These are phyloP conservation scores for Paecilomyces sp. DNA, from an alignment of 2,329 filamentous ascomycete genomes.

Conservation along the genomic window DNA sequence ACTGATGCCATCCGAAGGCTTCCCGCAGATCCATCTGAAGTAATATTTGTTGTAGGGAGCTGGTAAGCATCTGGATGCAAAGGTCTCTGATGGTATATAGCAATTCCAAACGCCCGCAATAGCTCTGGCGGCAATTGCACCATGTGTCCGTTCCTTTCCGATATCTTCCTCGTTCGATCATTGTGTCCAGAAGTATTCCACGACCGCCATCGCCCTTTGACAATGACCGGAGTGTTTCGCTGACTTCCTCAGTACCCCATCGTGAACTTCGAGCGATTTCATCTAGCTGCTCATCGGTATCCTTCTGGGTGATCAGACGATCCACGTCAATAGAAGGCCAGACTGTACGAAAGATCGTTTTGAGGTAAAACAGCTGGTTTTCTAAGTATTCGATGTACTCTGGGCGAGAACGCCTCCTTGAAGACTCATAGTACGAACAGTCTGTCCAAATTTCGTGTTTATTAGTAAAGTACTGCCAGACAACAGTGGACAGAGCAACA, in stretches of 20 bases:
- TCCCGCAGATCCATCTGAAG: neutral
- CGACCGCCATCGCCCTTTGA: neutral
- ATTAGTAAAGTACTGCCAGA: neutral
- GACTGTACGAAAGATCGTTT: neutral
- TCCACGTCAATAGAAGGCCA: neutral
- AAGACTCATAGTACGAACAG: neutral
- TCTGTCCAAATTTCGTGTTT: neutral
- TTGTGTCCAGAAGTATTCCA: neutral
- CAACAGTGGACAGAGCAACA: neutral
- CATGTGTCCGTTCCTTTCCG: neutral
- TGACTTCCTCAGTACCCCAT: neutral
- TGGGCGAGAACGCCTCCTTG: neutral
- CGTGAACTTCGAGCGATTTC: neutral
- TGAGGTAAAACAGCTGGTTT: neutral
- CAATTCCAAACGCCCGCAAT: neutral
- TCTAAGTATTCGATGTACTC: neutral
- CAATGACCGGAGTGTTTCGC: neutral
- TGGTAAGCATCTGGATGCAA: neutral
- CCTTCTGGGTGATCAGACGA: neutral
- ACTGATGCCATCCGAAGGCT: neutral
- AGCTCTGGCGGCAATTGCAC: neutral
- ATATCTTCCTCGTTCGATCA: neutral
- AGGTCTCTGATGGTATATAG: neutral
- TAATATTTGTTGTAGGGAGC: neutral
- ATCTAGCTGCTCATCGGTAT: neutral